Percentiles rank a stretch among this genome's conserved stretches.
These are phyloP conservation scores for Trichosanthes cucumerina DNA, from an alignment of 306 rosid genomes.

Conservation along the genomic window DNA sequence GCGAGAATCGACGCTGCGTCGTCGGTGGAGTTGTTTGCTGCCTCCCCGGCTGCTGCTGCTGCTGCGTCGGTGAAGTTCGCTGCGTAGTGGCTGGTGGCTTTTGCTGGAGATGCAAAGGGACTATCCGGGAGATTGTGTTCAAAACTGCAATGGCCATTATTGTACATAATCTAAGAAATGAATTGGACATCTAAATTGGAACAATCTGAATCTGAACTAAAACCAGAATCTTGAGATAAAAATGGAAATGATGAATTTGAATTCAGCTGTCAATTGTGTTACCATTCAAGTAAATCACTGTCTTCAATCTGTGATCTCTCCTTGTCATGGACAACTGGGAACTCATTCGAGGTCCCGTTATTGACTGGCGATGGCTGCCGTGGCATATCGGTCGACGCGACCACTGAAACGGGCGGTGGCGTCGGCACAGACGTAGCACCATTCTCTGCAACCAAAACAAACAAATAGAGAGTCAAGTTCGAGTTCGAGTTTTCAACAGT, in stretches of 20 bases:
- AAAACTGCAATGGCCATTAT: constrained; percentile 41
- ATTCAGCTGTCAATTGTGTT: neutral
- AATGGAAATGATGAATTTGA: neutral
- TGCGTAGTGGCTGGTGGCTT: constrained; percentile 41
- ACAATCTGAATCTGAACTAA: neutral
- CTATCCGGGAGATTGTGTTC: constrained; percentile 96
- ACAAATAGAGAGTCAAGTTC: constrained; percentile 17
- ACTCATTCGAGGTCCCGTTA: constrained; percentile 21
- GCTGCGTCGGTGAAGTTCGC: constrained; percentile 25
- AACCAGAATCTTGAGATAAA: neutral
- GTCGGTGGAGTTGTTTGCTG: constrained; percentile 31
- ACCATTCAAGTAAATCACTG: constrained; percentile 64
- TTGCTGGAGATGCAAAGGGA: constrained; percentile 93
- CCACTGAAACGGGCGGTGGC: neutral
- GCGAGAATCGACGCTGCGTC: constrained; percentile 24
- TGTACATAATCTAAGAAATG: neutral
- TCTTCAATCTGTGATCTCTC: constrained; percentile 40
- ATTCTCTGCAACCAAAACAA: constrained; percentile 32
- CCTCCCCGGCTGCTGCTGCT: constrained; percentile 24
- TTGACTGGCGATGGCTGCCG: constrained; percentile 7
- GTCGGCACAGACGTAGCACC: constrained; percentile 6
- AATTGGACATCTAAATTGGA: neutral
- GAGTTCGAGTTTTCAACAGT: neutral
- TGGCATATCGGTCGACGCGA: constrained; percentile 25
- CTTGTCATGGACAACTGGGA: constrained; percentile 32